Evolutionary conservation across 2,329 filamentous ascomycete genomes (phyloP), one percentile per base, ranked within the genome.

Genomic region (Cladosporium colombiae): DNA sequence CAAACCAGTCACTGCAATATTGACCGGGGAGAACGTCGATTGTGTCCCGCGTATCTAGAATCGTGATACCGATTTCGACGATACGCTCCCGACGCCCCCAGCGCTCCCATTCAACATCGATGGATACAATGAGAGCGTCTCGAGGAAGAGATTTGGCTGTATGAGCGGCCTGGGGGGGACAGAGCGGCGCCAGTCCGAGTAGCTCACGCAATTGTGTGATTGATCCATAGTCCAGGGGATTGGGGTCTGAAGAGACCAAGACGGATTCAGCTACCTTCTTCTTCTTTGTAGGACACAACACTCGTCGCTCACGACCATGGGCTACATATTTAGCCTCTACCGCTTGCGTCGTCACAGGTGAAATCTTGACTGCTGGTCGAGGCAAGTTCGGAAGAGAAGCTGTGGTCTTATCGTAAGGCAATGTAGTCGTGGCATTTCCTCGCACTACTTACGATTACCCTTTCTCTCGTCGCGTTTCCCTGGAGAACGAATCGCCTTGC

Each of bases 51-150:
- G 89, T 91, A 73, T 96, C 91, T 0, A 97, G 81, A 5, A 88
- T 87, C 1, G 91, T 89, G 50, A 97, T 82, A 0, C 93, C 94
- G 33, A 97, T 83, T 76, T 98, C 94, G 0, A 92, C 94, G 63
- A 97, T 84, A 16, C 69, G 85, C 79, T 57, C 82, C 79, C 23
- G 86, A 31, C 68, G 84, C 59, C 86, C 82, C 29, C 79, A 78
- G 75, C 97, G 93, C 67, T 89, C 90, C 1, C 88, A 87, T 77
- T 98, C 93, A 23, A 96, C 81, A 71, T 97, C 94, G 52, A 97
- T 81, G 68, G 86, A 88, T 63, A 96, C 80, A 68, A 96, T 89
- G 1, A 94, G 33, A 27, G 63, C 63, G 21, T 65, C 63, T 46
- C 60, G 18, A 2, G 63, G 63, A 10, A 44, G 2, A 23, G 18